phyloP scores from a whole-genome alignment of 2,329 filamentous ascomycete species.

The Aureobasidium sp. region DNA sequence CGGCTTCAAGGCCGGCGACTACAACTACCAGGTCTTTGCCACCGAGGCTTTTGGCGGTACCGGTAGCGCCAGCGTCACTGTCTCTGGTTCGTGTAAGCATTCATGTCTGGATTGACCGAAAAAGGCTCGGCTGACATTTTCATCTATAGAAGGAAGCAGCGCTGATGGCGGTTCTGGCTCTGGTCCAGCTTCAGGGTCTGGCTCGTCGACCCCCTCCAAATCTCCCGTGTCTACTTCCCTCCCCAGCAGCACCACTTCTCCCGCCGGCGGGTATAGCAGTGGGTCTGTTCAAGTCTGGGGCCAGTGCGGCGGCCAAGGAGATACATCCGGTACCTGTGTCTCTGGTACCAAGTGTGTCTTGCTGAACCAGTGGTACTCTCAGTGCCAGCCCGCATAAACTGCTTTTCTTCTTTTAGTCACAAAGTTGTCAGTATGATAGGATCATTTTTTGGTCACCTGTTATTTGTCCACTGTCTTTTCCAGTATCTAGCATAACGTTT shows the following conservation, averaged over 20 bases:
- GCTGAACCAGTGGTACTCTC: not conserved
- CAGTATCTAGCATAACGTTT: too few species aligned
- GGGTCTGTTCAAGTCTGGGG: not conserved
- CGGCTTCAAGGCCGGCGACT: constrained; percentile 43
- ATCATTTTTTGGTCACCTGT: too few species aligned
- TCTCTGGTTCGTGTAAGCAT: constrained; percentile 9
- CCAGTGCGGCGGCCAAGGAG: not conserved
- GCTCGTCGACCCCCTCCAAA: too few species aligned
- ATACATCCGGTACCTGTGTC: not conserved
- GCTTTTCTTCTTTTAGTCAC: too few species aligned
- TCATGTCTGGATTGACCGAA: too few species aligned
- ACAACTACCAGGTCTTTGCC: constrained; percentile 48
- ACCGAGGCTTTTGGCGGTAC: constrained; percentile 39
- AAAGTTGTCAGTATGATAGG: too few species aligned
- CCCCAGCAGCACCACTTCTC: not conserved
- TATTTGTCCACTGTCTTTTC: too few species aligned
- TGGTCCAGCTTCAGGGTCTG: too few species aligned
- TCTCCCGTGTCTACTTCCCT: too few species aligned
- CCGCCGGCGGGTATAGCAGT: not conserved
- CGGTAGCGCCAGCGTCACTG: constrained; percentile 22
- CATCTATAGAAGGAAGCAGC: too few species aligned
- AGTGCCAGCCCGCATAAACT: not conserved
- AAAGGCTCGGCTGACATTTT: too few species aligned
- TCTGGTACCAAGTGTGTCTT: not conserved
- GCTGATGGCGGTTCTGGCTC: too few species aligned